Evolutionary conservation across 1,139 yeast genomes (phyloP).

Genomic region (Candida sp.): DNA sequence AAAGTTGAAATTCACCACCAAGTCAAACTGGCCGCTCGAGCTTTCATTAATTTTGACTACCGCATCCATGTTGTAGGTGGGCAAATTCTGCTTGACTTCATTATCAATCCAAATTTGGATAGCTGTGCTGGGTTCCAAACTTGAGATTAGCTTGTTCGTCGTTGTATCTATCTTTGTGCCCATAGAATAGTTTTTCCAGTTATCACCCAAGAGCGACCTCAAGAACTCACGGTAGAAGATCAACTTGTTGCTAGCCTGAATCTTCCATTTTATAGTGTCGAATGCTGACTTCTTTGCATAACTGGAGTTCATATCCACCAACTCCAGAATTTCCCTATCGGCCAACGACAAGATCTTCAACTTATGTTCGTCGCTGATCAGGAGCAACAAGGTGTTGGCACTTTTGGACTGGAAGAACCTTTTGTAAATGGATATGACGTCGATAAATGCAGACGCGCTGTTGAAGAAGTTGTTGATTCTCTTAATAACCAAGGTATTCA

Average conservation of each 20-base stretch:
- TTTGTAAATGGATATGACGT: constrained; percentile 32
- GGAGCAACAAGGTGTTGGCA: constrained; percentile 22
- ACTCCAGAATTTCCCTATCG: constrained; percentile 27
- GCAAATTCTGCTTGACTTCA: constrained; percentile 5
- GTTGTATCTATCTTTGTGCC: constrained; percentile 68
- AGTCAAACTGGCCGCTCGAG: constrained; percentile 14
- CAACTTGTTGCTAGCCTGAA: constrained; percentile 24
- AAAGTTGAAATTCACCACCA: constrained; percentile 56
- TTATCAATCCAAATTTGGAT: constrained; percentile 53
- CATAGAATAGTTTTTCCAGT: constrained; percentile 77
- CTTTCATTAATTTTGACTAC: constrained; percentile 13
- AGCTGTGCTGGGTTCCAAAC: constrained; percentile 45
- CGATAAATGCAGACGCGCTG: constrained; percentile 30
- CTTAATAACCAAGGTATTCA: constrained; percentile 25
- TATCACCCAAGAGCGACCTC: constrained; percentile 56
- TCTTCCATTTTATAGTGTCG: constrained; percentile 22
- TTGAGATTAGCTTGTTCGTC: constrained; percentile 45
- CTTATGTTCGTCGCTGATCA: constrained; percentile 41
- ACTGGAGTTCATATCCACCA: constrained; percentile 12
- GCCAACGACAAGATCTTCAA: constrained; percentile 35
- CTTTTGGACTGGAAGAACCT: constrained; percentile 19
- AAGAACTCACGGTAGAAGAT: constrained; percentile 24
- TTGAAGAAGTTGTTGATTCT: constrained; percentile 30
- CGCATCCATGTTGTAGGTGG: constrained; percentile 15
- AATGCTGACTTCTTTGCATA: background rate